phyloP scores from a whole-genome alignment of 805 yeast genomes.

The Saccharomycopsis sp. region DNA sequence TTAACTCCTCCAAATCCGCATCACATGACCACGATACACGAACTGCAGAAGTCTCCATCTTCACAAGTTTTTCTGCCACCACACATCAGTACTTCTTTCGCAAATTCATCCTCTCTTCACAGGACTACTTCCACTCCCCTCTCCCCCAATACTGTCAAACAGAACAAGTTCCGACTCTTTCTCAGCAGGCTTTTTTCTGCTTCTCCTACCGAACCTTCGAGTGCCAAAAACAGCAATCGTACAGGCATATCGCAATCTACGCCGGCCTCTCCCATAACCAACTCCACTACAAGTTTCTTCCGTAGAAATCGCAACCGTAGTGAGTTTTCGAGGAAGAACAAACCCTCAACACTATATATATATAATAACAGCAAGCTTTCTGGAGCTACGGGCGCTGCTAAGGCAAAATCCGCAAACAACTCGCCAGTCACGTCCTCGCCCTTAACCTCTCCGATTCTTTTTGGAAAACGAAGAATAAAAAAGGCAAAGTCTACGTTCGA shows the following conservation, averaged over 20 bases:
- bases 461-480: background rate
- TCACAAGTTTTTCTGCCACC: background rate
- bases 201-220: background rate
- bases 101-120: background rate
- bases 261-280: background rate
- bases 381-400: background rate
- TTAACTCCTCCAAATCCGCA: background rate
- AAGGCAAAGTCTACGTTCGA: conserved; percentile 1
- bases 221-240: background rate
- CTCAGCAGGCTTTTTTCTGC: background rate
- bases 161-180: background rate
- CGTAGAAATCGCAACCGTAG: background rate
- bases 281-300: background rate
- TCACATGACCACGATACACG: background rate
- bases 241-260: background rate
- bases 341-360: background rate
- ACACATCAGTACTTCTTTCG: background rate
- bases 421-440: background rate
- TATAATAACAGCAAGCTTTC: background rate
- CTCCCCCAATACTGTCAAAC: background rate
- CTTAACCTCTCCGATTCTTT: background rate
- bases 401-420: background rate
- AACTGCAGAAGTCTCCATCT: background rate
- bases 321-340: background rate
- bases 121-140: background rate